phyloP scores from a whole-genome alignment of 139 green algal species.

The Picochlorum sp. region DNA sequence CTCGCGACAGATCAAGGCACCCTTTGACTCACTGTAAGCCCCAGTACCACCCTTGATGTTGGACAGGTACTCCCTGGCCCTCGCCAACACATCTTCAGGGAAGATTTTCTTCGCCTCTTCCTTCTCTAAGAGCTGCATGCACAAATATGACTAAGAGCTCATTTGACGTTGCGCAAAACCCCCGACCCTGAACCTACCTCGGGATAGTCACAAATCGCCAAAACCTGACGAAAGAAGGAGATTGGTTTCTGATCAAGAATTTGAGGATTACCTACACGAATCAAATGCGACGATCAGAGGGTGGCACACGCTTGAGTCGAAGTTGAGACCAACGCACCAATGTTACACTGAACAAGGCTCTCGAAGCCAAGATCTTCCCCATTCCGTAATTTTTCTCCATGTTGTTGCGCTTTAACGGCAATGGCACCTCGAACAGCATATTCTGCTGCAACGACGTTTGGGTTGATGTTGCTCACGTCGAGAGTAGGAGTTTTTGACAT shows the following conservation, averaged over 20 bases:
- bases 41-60: slow-evolving; percentile 67
- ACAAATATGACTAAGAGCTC: not conserved
- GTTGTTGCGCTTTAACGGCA: slow-evolving; percentile 52
- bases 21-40: slow-evolving; percentile 79
- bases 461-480: slow-evolving; percentile 22
- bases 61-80: slow-evolving; percentile 59
- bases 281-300: no score
- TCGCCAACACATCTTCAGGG: slow-evolving; percentile 22
- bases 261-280: slow-evolving; percentile 73
- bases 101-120: slow-evolving; percentile 41
- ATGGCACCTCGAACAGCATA: slow-evolving; percentile 90
- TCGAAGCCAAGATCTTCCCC: slow-evolving; percentile 54
- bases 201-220: slow-evolving; percentile 76
- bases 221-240: slow-evolving; percentile 82
- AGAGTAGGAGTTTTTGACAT: slow-evolving; percentile 6
- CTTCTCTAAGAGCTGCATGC: slow-evolving; percentile 47
- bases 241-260: slow-evolving; percentile 87
- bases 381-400: slow-evolving; percentile 51
- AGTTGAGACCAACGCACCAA: slow-evolving; percentile 30
- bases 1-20: slow-evolving; percentile 53
- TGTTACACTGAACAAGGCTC: slow-evolving; percentile 80
- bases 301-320: not conserved
- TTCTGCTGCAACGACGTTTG: slow-evolving; percentile 26
- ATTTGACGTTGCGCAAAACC: not conserved
- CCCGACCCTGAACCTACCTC: slow-evolving; percentile 29